Evolutionary conservation across 2,329 filamentous ascomycete genomes (phyloP), one percentile per base, ranked within the genome.

Genomic region (Colletotrichum gigasporum): DNA sequence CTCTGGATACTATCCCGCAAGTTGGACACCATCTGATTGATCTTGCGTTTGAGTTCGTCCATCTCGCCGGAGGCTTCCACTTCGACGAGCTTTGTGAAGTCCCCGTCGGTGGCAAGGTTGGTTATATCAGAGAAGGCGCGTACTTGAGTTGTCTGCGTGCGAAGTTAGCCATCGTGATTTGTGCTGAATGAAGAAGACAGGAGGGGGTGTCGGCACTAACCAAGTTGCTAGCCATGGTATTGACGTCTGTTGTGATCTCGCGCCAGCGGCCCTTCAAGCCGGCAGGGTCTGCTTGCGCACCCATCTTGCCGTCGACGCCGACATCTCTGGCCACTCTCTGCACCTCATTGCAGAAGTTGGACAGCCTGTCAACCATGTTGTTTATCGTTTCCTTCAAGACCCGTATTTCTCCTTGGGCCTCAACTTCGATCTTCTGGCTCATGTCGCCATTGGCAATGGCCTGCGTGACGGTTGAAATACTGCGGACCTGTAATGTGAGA

Each of bases 11-110:
- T 96, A 79, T 98, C 96, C 70, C 95, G 86, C 67, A 99, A 82
- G 75, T 97, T 97, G 75, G 92, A 96, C 55, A 98, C 94, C 96
- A 99, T 99, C 82, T 96, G 93, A 76, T 98, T 99, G 85, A 99
- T 98, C 84, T 98, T 98, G 72, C 94, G 90, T 81, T 99, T 99
- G 71, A 99, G 85, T 78, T 98, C 95, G 78, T 98, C 96, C 96
- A 99, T 98, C 79, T 99, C 96, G 68, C 96, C 96, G 11, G 95
- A 97, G 18, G 96, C 96, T 77, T 97, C 94, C 16, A 99, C 95
- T 48, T 96, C 97, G 76, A 99, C 95, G 62, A 96, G 89, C 76
- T 97, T 97, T 22, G 93, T 97, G 77, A 98, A 98, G 78, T 99
- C 95, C 68, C 96, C 96, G 75, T 97, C 94, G 63, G 95, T 97